Evolutionary conservation across 202 grass and related monocot species (phyloP).

Genomic region (Saccharum hybrid): DNA sequence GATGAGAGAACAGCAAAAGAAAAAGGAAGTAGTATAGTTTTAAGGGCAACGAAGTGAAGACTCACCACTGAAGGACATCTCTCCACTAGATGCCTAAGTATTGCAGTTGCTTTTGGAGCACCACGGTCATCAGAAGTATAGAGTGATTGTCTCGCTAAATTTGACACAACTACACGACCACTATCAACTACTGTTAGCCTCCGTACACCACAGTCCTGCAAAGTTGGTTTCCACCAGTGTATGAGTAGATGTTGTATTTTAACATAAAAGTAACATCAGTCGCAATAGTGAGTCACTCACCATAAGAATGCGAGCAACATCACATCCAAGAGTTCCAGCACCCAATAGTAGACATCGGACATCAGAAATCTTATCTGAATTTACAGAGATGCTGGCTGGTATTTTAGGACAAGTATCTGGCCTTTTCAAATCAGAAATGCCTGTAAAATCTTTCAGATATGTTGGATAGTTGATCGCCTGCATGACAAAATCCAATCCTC

Average conservation of each 20-base stretch:
- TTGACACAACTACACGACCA: slow-evolving; percentile 81
- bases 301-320: slow-evolving; percentile 97
- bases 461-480: slow-evolving; percentile 68
- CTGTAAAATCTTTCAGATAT: slow-evolving; percentile 77
- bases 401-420: slow-evolving; percentile 46
- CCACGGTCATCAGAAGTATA: slow-evolving; percentile 79
- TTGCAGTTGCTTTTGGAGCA: slow-evolving; percentile 64
- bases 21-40: slow-evolving; percentile 7
- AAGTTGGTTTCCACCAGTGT: slow-evolving; percentile 30
- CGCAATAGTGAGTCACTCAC: slow-evolving; percentile 64
- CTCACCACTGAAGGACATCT: slow-evolving; percentile 76
- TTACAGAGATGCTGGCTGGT: slow-evolving; percentile 19
- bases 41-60: slow-evolving; percentile 11
- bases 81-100: slow-evolving; percentile 63
- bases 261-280: slow-evolving; percentile 29
- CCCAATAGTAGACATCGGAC: slow-evolving; percentile 80
- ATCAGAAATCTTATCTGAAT: slow-evolving; percentile 64
- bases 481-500: slow-evolving; percentile 72
- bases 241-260: slow-evolving; percentile 33
- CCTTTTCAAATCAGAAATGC: slow-evolving; percentile 61
- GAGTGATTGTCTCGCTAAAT: slow-evolving; percentile 90
- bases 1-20: slow-evolving; percentile 8
- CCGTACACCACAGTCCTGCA: slow-evolving; percentile 82
- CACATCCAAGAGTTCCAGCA: slow-evolving; percentile 96
- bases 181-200: slow-evolving; percentile 88